These are phyloP conservation scores for Dionaea muscipula DNA, from an alignment of 179 eudicot genomes.

Conservation along the genomic window DNA sequence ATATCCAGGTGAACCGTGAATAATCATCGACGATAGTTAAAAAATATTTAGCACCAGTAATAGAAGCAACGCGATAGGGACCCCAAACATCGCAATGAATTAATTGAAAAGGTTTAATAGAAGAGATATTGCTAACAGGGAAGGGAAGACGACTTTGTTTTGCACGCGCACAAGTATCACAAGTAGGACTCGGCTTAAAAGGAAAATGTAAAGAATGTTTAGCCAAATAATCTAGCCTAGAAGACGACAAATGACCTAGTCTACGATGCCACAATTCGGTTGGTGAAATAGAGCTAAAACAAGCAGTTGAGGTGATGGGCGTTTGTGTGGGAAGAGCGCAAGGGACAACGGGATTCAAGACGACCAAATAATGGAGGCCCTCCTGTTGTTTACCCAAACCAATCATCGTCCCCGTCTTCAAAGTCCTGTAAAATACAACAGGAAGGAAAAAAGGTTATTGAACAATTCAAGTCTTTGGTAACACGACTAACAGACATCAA, in stretches of 20 bases:
- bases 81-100: no score
- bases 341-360: background rate
- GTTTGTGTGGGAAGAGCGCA: background rate
- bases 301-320: background rate
- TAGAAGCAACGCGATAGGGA: background rate
- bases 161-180: no score
- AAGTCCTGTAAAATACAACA: no score
- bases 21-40: background rate
- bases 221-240: slow-evolving; percentile 4
- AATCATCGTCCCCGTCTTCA: slow-evolving; percentile 7
- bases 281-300: background rate
- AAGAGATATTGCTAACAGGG: background rate
- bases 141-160: slow-evolving; percentile 1
- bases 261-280: slow-evolving; percentile 3
- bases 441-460: no score
- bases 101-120: no score
- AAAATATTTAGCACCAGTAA: background rate
- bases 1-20: no score
- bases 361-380: slow-evolving; percentile 9
- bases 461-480: no score
- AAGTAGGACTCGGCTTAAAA: background rate
- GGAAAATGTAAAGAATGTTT: slow-evolving; percentile 3
- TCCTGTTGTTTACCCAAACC: slow-evolving; percentile 11
- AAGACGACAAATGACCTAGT: slow-evolving; percentile 4
- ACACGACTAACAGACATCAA: no score